A percentile compares a stretch with the other conserved stretches of the same genome.
phyloP scores from a whole-genome alignment of 1,284 basidiomycete species.

The Malassezia brasiliensis region DNA sequence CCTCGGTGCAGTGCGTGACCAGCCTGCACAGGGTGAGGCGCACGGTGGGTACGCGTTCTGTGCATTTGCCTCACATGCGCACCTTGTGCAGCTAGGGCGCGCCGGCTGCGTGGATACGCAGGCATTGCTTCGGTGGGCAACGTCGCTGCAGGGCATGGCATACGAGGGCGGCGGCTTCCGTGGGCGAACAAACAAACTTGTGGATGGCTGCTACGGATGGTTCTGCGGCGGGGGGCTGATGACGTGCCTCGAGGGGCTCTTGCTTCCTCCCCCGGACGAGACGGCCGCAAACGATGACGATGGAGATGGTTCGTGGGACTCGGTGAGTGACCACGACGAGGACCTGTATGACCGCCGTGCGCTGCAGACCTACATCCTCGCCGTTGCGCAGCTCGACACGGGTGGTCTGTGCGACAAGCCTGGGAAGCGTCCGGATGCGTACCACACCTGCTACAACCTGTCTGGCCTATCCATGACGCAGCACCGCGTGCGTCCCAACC shows the following conservation, averaged over 20 bases:
- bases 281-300: neutral
- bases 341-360: conserved; percentile 52
- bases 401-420: conserved; percentile 92
- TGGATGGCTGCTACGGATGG: conserved; percentile 98
- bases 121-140: conserved; percentile 69
- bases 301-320: neutral
- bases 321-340: conserved; percentile 1
- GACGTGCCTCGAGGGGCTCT: conserved; percentile 61
- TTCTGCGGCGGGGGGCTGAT: conserved; percentile 85
- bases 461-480: conserved; percentile 37
- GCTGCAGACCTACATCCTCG: conserved; percentile 76
- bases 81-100: conserved; percentile 57
- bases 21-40: conserved; percentile 72
- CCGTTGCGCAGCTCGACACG: conserved; percentile 60
- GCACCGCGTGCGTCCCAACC: conserved; percentile 29
- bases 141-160: conserved; percentile 72
- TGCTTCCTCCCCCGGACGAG: conserved; percentile 30
- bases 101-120: conserved; percentile 56
- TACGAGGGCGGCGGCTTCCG: conserved; percentile 83
- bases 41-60: conserved; percentile 98
- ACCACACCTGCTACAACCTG: conserved; percentile 48
- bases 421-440: conserved; percentile 60
- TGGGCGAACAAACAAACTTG: conserved; percentile 91
- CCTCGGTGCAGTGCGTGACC: conserved; percentile 13
- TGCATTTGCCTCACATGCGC: conserved; percentile 70